A percentile compares a stretch with the other conserved stretches of the same genome.
Evolutionary conservation across 2,329 filamentous ascomycete genomes (phyloP).

Genomic region (Colletotrichum sp.): DNA sequence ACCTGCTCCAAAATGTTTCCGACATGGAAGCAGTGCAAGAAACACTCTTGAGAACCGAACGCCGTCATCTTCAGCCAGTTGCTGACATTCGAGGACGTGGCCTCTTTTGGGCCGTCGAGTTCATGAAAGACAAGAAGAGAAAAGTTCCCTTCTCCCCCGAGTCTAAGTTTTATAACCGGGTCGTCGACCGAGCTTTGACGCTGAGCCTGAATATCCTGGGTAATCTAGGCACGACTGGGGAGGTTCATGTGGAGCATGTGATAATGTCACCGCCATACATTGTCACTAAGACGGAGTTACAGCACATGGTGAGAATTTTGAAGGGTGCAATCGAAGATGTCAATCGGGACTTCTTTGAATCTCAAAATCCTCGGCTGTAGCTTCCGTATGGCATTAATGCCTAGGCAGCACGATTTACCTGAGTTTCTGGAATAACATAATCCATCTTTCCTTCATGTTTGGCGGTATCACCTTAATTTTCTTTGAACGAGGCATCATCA

Average conservation of each 20-base stretch:
- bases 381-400: background rate
- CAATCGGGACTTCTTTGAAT: background rate
- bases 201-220: constrained; percentile 7
- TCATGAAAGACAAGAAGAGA: background rate
- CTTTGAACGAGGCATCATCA: background rate
- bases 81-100: constrained; percentile 44
- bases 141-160: background rate
- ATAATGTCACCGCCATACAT: constrained; percentile 11
- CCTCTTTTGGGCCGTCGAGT: constrained; percentile 45
- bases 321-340: background rate
- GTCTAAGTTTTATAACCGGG: background rate
- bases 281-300: background rate
- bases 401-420: background rate
- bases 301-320: background rate
- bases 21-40: constrained; percentile 34
- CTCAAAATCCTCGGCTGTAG: background rate
- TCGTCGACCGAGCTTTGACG: background rate
- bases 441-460: background rate
- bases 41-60: constrained; percentile 25
- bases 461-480: background rate
- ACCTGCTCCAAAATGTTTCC: constrained; percentile 34
- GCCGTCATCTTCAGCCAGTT: constrained; percentile 35
- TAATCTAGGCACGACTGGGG: background rate
- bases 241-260: constrained; percentile 6
- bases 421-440: background rate